phyloP scores from a whole-genome alignment of 352 stramenopile species.

The Phytophthora pseudosyringae region DNA sequence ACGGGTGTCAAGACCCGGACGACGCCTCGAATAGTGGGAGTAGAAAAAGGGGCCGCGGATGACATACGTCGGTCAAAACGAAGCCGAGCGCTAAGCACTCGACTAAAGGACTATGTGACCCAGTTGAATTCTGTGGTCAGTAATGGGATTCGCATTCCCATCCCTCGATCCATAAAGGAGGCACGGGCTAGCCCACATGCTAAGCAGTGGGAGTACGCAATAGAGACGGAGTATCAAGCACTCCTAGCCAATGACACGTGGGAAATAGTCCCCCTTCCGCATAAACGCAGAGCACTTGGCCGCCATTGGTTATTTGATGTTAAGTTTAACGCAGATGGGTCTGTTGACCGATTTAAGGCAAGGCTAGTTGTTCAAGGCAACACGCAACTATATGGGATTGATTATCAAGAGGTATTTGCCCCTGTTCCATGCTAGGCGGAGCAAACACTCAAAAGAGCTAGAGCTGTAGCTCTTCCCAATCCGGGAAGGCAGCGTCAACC shows the following conservation, averaged over 20 bases:
- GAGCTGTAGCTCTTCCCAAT: no score
- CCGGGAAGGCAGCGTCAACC: no score
- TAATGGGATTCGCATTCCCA: neutral
- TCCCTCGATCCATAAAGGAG: constrained; percentile 17
- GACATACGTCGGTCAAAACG: neutral
- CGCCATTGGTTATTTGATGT: neutral
- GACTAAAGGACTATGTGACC: neutral
- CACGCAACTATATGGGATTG: neutral
- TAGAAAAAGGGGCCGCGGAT: neutral
- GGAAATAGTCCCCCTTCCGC: neutral
- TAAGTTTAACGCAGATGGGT: neutral
- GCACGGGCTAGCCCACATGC: neutral
- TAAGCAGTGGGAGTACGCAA: constrained; percentile 14
- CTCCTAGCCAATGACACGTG: neutral
- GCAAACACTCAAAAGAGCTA: no score
- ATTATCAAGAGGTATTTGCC: neutral
- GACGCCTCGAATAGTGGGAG: constrained; percentile 5
- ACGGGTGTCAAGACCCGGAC: neutral
- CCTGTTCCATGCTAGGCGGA: neutral
- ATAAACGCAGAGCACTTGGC: neutral
- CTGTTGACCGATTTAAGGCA: neutral
- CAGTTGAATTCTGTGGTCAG: neutral
- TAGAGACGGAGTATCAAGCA: neutral
- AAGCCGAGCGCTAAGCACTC: neutral
- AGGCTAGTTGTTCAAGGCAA: neutral